Evolutionary conservation across 768 basidiomycete species (phyloP), one percentile per base, ranked within the genome.

Genomic region (Obba rivulosa): DNA sequence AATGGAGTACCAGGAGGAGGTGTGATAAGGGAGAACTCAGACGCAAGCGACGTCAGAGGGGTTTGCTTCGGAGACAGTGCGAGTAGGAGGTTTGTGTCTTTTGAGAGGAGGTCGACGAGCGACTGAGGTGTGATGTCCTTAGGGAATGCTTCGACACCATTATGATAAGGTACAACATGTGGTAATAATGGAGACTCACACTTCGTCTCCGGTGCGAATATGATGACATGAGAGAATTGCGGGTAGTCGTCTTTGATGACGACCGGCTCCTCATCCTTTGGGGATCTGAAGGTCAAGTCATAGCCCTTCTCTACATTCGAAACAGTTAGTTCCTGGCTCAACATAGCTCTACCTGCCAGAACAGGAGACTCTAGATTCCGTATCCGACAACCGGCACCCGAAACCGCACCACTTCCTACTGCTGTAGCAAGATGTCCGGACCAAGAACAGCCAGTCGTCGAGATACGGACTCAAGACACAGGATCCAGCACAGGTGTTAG

Each of bases 21-120:
- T 21, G 91, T 84, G 45, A 92, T 79, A 48, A 98, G 75, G 34
- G 87, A 88, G 73, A 98, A 98, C 71, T 99, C 96, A 42, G 90
- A 66, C 0, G 92, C 90, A 46, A 95, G 78, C 11, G 86, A 79
- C 11, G 81, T 75, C 9, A 94, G 70, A 36, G 87, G 72, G 2
- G 83, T 83, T 67, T 86, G 78, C 69, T 79, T 84, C 57, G 85
- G 71, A 2, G 89, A 86, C 50, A 95, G 78, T 2, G 85, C 80
- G 56, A 96, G 69, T 55, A 99, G 78, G 48, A 98, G 71, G 71
- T 97, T 96, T 47, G 87, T 83, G 52, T 80, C 74, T 51, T 77
- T 76, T 22, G 80, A 71, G 24, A 91, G 70, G 43, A 92, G 79
- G 21, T 75, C 65, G 34, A 92, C 78, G 22, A 98, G 74, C 11